Percentiles rank a stretch among this genome's conserved stretches.
These are phyloP conservation scores for Xylaria sp. DNA, from an alignment of 2,329 filamentous ascomycete species.

Conservation along the genomic window DNA sequence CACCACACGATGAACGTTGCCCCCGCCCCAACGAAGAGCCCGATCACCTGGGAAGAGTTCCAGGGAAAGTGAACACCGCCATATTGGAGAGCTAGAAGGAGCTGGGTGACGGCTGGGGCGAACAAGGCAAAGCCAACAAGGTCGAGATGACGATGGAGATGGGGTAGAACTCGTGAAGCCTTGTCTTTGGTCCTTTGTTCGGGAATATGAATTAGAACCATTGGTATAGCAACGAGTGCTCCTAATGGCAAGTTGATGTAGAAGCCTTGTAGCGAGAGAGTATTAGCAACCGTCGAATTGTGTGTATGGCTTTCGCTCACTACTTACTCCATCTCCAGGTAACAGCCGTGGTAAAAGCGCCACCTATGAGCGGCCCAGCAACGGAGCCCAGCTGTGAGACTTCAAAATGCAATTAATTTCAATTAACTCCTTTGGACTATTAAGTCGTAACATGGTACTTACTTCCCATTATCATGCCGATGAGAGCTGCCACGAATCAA, in stretches of 20 bases:
- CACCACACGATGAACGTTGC: slow-evolving; percentile 40
- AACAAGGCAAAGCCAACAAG: slow-evolving; percentile 41
- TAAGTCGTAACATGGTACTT: no score
- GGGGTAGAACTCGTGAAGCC: background rate
- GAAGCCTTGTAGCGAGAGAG: background rate
- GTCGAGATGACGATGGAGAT: slow-evolving; percentile 38
- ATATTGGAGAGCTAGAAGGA: slow-evolving; percentile 49
- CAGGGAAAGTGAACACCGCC: slow-evolving; percentile 48
- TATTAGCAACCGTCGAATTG: no score
- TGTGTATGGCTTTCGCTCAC: no score
- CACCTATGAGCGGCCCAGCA: no score
- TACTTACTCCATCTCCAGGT: no score
- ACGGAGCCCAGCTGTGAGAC: no score
- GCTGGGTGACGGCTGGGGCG: slow-evolving; percentile 46
- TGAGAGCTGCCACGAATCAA: no score
- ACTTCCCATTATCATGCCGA: no score
- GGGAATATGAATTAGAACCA: background rate
- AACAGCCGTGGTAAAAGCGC: no score
- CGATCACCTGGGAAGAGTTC: slow-evolving; percentile 43
- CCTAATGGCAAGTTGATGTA: slow-evolving; percentile 18
- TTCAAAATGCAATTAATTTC: no score
- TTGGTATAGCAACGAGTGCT: background rate
- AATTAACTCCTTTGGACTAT: no score
- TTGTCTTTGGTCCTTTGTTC: background rate
- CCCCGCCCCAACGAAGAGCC: slow-evolving; percentile 37